A percentile compares a stretch with the other conserved stretches of the same genome.
Evolutionary conservation across 2,329 filamentous ascomycete genomes (phyloP).

Genomic region (Magnaporthiopsis rhizophila): DNA sequence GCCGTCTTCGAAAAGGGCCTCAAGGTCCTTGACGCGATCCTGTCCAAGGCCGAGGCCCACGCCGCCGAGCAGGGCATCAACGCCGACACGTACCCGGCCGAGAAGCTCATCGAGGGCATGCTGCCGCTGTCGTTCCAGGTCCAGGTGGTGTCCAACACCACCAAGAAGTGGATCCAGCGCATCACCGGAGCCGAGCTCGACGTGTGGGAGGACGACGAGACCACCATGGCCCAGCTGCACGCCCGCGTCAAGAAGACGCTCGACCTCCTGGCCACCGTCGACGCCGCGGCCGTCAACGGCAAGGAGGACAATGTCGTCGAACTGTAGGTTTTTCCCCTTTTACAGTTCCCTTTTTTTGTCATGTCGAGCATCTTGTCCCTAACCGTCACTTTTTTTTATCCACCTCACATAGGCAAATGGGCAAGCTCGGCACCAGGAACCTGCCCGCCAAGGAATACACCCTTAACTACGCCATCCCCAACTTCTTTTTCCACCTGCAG

Average conservation of each 20-base stretch:
- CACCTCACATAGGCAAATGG: slow-evolving; percentile 9
- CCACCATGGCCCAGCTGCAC: slow-evolving; percentile 23
- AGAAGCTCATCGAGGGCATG: slow-evolving; percentile 26
- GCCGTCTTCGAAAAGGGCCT: slow-evolving; percentile 18
- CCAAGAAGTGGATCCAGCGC: slow-evolving; percentile 20
- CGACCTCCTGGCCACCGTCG: slow-evolving; percentile 20
- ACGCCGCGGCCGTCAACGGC: slow-evolving; percentile 18
- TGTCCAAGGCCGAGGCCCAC: slow-evolving; percentile 22
- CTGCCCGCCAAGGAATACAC: slow-evolving; percentile 29
- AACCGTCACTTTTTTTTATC: slow-evolving; percentile 1
- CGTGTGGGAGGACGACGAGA: slow-evolving; percentile 21
- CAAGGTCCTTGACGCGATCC: slow-evolving; percentile 19
- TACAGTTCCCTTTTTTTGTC: neutral
- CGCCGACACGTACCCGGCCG: slow-evolving; percentile 16
- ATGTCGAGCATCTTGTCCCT: neutral
- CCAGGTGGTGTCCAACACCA: slow-evolving; percentile 21
- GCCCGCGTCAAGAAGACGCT: slow-evolving; percentile 22
- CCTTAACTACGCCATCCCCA: slow-evolving; percentile 39
- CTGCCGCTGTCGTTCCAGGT: slow-evolving; percentile 27
- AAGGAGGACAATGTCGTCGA: slow-evolving; percentile 17
- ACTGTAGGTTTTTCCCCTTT: slow-evolving; percentile 16
- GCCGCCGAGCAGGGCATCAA: slow-evolving; percentile 19
- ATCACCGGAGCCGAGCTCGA: slow-evolving; percentile 17
- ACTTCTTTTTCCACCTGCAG: slow-evolving; percentile 52
- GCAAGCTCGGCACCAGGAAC: slow-evolving; percentile 10